Percentiles rank a stretch among this genome's conserved stretches.
Evolutionary conservation across 2,329 filamentous ascomycete genomes (phyloP).

Genomic region (Colletotrichum liriopes): DNA sequence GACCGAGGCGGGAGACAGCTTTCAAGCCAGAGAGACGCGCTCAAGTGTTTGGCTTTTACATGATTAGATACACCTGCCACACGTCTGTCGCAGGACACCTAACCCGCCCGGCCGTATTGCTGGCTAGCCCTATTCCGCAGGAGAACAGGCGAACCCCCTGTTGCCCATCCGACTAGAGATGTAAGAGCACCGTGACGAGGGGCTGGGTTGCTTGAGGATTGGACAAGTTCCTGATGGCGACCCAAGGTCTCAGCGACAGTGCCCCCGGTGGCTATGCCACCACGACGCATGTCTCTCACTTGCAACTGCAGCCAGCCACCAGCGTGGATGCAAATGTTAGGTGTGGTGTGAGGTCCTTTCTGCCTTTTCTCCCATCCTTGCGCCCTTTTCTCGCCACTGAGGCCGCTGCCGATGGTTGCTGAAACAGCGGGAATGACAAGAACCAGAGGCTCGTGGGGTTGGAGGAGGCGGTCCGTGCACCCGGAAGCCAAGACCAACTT

Average conservation of each 20-base stretch:
- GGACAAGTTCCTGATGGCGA: slow-evolving; percentile 21
- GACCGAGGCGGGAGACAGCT: neutral
- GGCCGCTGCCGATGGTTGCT: slow-evolving; percentile 20
- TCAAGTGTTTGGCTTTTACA: slow-evolving; percentile 5
- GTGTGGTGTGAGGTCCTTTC: neutral
- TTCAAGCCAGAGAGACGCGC: neutral
- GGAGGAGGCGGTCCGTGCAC: slow-evolving; percentile 15
- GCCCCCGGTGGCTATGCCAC: neutral
- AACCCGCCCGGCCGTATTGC: neutral
- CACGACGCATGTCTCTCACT: slow-evolving; percentile 28
- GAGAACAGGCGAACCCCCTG: neutral
- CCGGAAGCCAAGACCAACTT: slow-evolving; percentile 22
- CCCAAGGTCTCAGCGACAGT: neutral
- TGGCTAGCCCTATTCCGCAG: neutral
- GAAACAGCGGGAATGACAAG: slow-evolving; percentile 22
- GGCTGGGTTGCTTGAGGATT: slow-evolving; percentile 15
- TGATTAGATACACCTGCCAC: neutral
- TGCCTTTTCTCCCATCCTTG: neutral
- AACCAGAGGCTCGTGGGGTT: neutral
- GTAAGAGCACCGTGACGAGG: neutral
- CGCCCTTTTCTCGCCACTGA: neutral
- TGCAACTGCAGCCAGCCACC: slow-evolving; percentile 2
- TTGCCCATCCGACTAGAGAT: slow-evolving; percentile 18
- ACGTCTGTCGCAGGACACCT: slow-evolving; percentile 19
- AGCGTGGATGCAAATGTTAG: neutral